These are phyloP conservation scores for Thelonectria olida DNA, from an alignment of 2,329 filamentous ascomycete species.

Conservation along the genomic window DNA sequence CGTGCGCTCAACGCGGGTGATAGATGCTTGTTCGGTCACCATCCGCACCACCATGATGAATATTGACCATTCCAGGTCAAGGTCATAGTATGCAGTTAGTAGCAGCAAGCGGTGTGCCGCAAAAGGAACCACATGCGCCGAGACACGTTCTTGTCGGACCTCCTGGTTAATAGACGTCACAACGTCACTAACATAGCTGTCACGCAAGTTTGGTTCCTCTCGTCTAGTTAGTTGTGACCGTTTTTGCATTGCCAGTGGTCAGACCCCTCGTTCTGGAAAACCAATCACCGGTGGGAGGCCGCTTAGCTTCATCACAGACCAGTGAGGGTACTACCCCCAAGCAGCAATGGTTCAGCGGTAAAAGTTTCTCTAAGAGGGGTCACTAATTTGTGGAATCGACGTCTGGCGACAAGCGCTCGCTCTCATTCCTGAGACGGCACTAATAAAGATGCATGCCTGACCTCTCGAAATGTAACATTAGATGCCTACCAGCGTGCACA, in stretches of 20 bases:
- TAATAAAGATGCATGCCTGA: background rate
- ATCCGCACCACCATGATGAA: background rate
- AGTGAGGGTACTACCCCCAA: slow-evolving; percentile 23
- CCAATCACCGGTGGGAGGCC: slow-evolving; percentile 29
- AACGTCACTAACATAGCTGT: slow-evolving; percentile 31
- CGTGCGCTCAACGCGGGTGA: slow-evolving; percentile 5
- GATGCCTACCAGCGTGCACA: background rate
- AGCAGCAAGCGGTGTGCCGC: slow-evolving; percentile 37
- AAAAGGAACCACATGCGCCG: slow-evolving; percentile 27
- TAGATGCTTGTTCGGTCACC: background rate
- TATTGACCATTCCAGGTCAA: slow-evolving; percentile 14
- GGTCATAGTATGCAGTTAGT: too few species aligned
- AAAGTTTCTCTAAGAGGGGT: slow-evolving; percentile 16
- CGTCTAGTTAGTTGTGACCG: slow-evolving; percentile 32
- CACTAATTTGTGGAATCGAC: slow-evolving; percentile 23
- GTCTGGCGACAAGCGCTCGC: slow-evolving; percentile 28
- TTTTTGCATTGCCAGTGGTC: slow-evolving; percentile 32
- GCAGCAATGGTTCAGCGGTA: slow-evolving; percentile 28
- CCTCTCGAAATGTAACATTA: slow-evolving; percentile 7
- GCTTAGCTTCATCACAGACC: slow-evolving; percentile 32
- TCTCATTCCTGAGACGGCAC: slow-evolving; percentile 10
- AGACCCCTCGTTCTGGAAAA: slow-evolving; percentile 19
- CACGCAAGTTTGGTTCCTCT: slow-evolving; percentile 23
- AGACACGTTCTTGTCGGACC: slow-evolving; percentile 26
- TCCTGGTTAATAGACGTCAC: slow-evolving; percentile 20